Base-by-base conservation (phyloP, 2,329 filamentous ascomycete species). In the Sodiomyces alkalinus region DNA sequence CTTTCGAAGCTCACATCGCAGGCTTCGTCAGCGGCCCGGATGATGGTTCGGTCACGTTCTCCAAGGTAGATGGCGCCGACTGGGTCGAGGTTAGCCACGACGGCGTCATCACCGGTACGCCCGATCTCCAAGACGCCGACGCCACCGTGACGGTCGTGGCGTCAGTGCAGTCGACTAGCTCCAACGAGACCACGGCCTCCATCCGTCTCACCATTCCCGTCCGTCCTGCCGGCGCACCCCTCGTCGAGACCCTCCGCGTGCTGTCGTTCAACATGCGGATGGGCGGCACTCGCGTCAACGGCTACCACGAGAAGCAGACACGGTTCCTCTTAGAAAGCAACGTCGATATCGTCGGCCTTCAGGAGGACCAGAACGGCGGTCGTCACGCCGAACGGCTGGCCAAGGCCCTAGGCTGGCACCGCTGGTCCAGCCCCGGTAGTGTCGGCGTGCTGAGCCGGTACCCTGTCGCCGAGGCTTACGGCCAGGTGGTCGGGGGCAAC, bases 241-340 rank as follows among this genome's bases (percentile, higher is more conserved):
- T 59, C 3, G 41, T 58, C 2, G 41, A 47, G 7, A 28, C 49
- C 15, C 38, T 58, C 19, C 43, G 42, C 22, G 46, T 58, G 9
- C 38, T 58, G 27, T 44, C 49, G 4, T 50, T 46, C 31, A 60
- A 60, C 40, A 41, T 59, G 28, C 59, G 56, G 56, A 37, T 44
- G 26, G 51, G 52, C 4, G 55, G 53, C 24, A 44, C 44, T 3
- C 34, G 41, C 7, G 47, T 58, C 18, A 46, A 47, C 17, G 36
- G 49, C 34, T 52, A 48, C 33, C 50, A 55, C 32, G 40, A 41
- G 23, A 59, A 58, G 41, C 54, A 56, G 31, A 39, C 58, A 12
- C 38, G 35, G 4, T 54, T 53, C 38, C 40, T 58, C 5, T 37
- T 40, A 16, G 37, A 39, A 3, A 42, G 27, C 7, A 46, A 46